phyloP scores from a whole-genome alignment of 2,329 filamentous ascomycete species.

The Cylindrodendrum hubeiense region DNA sequence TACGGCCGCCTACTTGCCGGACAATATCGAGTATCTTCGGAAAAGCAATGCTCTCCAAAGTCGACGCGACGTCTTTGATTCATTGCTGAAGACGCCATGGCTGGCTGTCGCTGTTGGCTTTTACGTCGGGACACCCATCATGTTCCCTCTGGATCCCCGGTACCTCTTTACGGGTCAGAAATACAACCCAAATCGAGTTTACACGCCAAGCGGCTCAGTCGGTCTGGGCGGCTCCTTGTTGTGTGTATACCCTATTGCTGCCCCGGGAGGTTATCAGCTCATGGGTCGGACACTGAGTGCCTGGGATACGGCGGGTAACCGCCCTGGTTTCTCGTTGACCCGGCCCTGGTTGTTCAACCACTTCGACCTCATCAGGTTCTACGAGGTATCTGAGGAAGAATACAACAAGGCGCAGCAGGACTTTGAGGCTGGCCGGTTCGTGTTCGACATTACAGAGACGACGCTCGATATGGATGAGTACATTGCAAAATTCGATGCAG shows the following conservation, averaged over 20 bases:
- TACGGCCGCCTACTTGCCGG: slow-evolving; percentile 69
- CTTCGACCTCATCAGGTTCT: slow-evolving; percentile 50
- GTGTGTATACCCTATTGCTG: slow-evolving; percentile 53
- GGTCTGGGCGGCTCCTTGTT: slow-evolving; percentile 51
- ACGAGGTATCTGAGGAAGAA: slow-evolving; percentile 48
- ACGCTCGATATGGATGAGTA: slow-evolving; percentile 47
- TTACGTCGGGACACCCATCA: slow-evolving; percentile 53
- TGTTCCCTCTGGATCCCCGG: slow-evolving; percentile 41
- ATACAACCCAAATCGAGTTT: slow-evolving; percentile 49
- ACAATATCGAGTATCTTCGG: slow-evolving; percentile 66
- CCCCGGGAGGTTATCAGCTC: slow-evolving; percentile 55
- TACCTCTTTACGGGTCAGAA: slow-evolving; percentile 41
- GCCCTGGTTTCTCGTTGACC: slow-evolving; percentile 41
- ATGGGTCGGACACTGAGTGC: slow-evolving; percentile 46
- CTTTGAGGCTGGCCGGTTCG: slow-evolving; percentile 47
- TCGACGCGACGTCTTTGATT: slow-evolving; percentile 48
- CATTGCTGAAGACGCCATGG: slow-evolving; percentile 48
- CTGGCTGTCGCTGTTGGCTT: slow-evolving; percentile 49
- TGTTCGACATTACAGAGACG: slow-evolving; percentile 38
- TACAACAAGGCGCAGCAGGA: slow-evolving; percentile 43
- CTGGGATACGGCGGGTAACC: slow-evolving; percentile 50
- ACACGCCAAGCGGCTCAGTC: slow-evolving; percentile 52
- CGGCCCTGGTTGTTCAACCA: slow-evolving; percentile 53
- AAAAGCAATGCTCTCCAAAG: slow-evolving; percentile 51
- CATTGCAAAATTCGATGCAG: slow-evolving; percentile 21